Evolutionary conservation across 139 green algal genomes (phyloP).

Genomic region (Coccomyxa sp.): DNA sequence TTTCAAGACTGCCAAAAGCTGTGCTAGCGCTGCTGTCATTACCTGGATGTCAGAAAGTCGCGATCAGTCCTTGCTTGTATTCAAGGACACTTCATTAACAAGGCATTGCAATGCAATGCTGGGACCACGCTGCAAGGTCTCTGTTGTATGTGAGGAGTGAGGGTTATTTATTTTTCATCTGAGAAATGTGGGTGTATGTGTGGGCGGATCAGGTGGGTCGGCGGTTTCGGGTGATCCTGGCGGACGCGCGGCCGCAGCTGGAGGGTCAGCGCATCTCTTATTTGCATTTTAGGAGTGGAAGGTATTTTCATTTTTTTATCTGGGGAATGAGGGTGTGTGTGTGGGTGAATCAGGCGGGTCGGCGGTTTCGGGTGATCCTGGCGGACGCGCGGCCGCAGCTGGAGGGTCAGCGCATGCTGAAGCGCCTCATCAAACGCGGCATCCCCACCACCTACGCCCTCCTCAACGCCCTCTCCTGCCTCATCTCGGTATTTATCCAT

Average conservation of each 20-base stretch:
- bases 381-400: constrained; percentile 76
- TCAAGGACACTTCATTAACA: no score
- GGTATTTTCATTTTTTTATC: no score
- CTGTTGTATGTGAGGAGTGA: no score
- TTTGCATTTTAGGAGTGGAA: no score
- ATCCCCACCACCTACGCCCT: constrained; percentile 76
- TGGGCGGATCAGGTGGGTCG: constrained; percentile 26
- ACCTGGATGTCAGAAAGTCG: no score
- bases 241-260: constrained; percentile 74
- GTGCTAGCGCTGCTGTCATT: no score
- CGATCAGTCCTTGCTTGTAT: no score
- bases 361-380: constrained; percentile 78
- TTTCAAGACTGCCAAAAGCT: no score
- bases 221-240: constrained; percentile 79
- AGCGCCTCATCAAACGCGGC: constrained; percentile 46
- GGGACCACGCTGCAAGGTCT: no score
- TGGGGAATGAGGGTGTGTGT: neutral
- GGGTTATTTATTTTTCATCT: no score
- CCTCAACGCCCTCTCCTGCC: constrained; percentile 72
- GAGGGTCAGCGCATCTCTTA: constrained; percentile 75
- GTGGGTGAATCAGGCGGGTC: constrained; percentile 25
- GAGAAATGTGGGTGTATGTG: neutral
- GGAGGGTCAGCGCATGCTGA: constrained; percentile 71
- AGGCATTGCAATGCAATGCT: no score
- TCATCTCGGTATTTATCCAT: constrained; percentile 39